phyloP scores from a whole-genome alignment of 1,284 basidiomycete genomes.

The Psilocybe mexicana region DNA sequence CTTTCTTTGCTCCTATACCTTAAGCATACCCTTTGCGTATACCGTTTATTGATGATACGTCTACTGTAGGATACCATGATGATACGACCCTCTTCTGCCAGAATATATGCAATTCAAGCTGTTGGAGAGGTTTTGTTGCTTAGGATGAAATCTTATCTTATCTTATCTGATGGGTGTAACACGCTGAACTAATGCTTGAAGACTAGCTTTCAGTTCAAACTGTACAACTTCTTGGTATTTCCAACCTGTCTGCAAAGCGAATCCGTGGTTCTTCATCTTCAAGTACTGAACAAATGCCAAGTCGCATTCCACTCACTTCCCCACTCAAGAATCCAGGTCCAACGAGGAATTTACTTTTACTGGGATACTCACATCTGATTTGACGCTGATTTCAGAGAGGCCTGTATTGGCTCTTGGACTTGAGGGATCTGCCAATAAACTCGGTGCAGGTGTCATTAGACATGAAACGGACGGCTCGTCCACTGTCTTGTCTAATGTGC shows the following conservation, averaged over 20 bases:
- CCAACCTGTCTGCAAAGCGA: not conserved
- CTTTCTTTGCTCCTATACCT: not conserved
- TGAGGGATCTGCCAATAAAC: conserved; percentile 97
- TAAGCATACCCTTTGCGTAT: not conserved
- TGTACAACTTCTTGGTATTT: not conserved
- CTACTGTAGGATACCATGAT: too few species aligned
- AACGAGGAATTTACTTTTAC: conserved; percentile 12
- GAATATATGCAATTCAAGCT: too few species aligned
- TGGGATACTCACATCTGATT: conserved; percentile 6
- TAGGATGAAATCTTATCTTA: not conserved
- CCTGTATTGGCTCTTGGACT: conserved; percentile 81
- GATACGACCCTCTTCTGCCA: too few species aligned
- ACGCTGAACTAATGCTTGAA: too few species aligned
- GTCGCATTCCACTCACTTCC: not conserved
- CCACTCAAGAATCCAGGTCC: conserved; percentile 38
- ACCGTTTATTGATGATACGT: too few species aligned
- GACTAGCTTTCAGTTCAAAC: too few species aligned
- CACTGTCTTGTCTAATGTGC: conserved; percentile 77
- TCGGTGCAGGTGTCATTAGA: conserved; percentile 93
- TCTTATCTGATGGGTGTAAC: not conserved
- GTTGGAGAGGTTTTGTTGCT: too few species aligned
- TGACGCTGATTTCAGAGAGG: conserved; percentile 42
- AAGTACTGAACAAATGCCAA: conserved; percentile 11
- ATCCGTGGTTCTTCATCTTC: not conserved
- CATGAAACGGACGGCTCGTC: conserved; percentile 74